These are phyloP conservation scores for Flaveria bidentis DNA, from an alignment of 129 eudicot species.

Conservation along the genomic window DNA sequence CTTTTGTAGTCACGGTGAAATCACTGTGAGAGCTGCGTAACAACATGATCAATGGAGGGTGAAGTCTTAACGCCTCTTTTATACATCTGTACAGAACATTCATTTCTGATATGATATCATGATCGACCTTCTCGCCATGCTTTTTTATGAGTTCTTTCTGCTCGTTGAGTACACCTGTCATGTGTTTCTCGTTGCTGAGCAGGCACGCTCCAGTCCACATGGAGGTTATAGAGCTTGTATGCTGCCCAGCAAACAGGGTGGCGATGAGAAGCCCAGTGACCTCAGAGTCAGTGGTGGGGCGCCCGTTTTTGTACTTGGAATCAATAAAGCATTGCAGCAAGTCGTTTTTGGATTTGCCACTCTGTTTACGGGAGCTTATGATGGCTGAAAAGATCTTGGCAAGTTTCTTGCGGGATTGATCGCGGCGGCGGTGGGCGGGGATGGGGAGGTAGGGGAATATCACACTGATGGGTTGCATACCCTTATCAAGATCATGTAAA, in stretches of 20 bases:
- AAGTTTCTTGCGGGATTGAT: constrained; percentile 77
- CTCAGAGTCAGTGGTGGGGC: constrained; percentile 74
- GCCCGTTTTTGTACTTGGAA: constrained; percentile 90
- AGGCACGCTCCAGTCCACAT: constrained; percentile 95
- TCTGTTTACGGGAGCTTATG: constrained; percentile 70
- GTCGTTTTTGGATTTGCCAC: constrained; percentile 66
- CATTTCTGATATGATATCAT: constrained; percentile 84
- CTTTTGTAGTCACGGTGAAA: constrained; percentile 70
- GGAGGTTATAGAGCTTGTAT: constrained; percentile 91
- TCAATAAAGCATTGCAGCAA: constrained; percentile 88
- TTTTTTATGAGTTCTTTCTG: constrained; percentile 60
- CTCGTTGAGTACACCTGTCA: constrained; percentile 63
- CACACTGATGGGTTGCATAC: constrained; percentile 98
- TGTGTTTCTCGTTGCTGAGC: constrained; percentile 54
- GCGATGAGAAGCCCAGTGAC: constrained; percentile 90
- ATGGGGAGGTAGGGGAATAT: constrained; percentile 90
- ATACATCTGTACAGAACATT: constrained; percentile 74
- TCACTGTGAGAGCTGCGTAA: constrained; percentile 74
- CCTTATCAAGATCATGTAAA: constrained; percentile 91
- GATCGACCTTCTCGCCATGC: constrained; percentile 65
- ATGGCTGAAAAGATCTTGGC: constrained; percentile 62
- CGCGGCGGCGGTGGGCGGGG: constrained; percentile 91
- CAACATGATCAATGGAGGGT: constrained; percentile 92
- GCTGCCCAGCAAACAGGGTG: constrained; percentile 92
- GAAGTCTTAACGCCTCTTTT: constrained; percentile 89